These are phyloP conservation scores for Meyerozyma athensensis DNA, from an alignment of 1,139 yeast genomes.

Conservation along the genomic window DNA sequence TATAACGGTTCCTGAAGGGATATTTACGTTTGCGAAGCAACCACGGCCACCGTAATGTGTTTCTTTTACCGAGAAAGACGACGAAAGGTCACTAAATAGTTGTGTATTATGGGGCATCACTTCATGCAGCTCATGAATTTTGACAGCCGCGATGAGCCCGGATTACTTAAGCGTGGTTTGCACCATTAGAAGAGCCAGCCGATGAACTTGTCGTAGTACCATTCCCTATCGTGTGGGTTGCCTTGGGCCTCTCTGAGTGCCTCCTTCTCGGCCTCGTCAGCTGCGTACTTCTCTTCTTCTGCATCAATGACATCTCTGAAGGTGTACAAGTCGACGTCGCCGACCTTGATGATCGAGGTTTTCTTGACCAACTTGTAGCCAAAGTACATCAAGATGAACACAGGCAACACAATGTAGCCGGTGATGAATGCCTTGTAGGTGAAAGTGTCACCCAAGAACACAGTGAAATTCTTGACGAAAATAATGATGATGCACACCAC, in stretches of 20 bases:
- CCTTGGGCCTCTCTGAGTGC: constrained; percentile 48
- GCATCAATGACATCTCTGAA: constrained; percentile 63
- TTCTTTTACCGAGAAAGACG: constrained; percentile 31
- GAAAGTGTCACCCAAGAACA: constrained; percentile 51
- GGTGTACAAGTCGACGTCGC: constrained; percentile 61
- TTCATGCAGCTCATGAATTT: neutral
- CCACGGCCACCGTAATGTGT: constrained; percentile 64
- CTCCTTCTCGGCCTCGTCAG: constrained; percentile 32
- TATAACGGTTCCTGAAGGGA: constrained; percentile 40
- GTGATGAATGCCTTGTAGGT: constrained; percentile 64
- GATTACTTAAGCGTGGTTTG: neutral
- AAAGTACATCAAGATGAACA: constrained; percentile 47
- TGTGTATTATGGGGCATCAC: neutral
- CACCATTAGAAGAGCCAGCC: constrained; percentile 48
- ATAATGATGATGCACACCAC: constrained; percentile 50
- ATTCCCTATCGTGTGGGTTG: constrained; percentile 34
- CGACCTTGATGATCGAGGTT: constrained; percentile 47
- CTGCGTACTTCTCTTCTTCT: constrained; percentile 55
- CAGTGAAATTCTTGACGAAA: constrained; percentile 72
- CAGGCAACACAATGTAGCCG: constrained; percentile 74
- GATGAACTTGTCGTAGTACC: constrained; percentile 54
- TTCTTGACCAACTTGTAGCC: constrained; percentile 58
- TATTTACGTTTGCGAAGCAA: constrained; percentile 44
- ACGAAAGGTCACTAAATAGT: constrained; percentile 14
- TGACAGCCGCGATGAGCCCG: neutral